A percentile compares a stretch with the other conserved stretches of the same genome.
phyloP scores from a whole-genome alignment of 768 basidiomycete genomes.

The Mycena alexandri region DNA sequence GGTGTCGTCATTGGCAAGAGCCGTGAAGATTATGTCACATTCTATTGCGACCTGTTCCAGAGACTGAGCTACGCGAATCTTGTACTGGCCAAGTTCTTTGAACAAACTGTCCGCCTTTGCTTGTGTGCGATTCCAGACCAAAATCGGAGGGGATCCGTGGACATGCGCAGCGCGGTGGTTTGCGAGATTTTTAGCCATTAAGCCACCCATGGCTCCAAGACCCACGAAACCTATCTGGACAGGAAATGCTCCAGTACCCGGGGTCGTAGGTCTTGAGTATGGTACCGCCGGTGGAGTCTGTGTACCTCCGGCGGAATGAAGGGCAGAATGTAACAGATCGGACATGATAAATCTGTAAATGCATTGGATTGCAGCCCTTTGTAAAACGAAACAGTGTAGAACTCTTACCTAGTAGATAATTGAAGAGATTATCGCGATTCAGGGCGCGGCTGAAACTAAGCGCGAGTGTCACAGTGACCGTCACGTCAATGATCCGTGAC shows the following conservation, averaged over 20 bases:
- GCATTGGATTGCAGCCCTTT: too few relatives aligned
- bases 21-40: slow-evolving; percentile 84
- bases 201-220: slow-evolving; percentile 77
- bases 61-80: slow-evolving; percentile 67
- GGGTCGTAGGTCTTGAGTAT: slow-evolving; percentile 73
- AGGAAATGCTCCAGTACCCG: slow-evolving; percentile 45
- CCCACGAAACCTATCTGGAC: slow-evolving; percentile 60
- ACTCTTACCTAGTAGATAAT: too few relatives aligned
- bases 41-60: slow-evolving; percentile 70
- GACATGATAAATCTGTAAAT: slow-evolving; percentile 11
- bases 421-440: background rate
- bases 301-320: slow-evolving; percentile 17
- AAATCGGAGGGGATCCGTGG: slow-evolving; percentile 61
- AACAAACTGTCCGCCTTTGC: slow-evolving; percentile 71
- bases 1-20: slow-evolving; percentile 77
- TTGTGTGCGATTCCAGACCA: slow-evolving; percentile 82
- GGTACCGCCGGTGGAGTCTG: slow-evolving; percentile 42
- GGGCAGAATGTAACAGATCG: slow-evolving; percentile 31
- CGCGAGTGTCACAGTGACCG: too few relatives aligned
- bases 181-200: slow-evolving; percentile 87
- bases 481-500: too few relatives aligned
- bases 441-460: too few relatives aligned
- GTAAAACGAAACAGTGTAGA: too few relatives aligned
- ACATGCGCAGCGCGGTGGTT: slow-evolving; percentile 56
- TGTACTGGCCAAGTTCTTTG: slow-evolving; percentile 65